phyloP scores from a whole-genome alignment of 164 flowering plant genomes.

The Aristolochia californica region DNA sequence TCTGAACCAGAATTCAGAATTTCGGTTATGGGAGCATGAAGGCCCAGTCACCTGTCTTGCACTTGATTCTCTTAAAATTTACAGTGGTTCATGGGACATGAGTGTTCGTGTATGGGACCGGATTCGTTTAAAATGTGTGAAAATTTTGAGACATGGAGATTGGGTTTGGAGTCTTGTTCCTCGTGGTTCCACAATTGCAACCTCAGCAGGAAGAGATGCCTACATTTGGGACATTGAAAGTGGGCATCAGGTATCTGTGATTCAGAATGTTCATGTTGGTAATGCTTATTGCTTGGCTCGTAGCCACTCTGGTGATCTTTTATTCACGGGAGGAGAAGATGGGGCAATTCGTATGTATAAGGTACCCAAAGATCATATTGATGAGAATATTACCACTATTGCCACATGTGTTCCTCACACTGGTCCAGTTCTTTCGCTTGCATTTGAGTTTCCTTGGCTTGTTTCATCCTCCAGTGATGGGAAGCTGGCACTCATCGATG shows the following conservation, averaged over 20 bases:
- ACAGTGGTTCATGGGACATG: slow-evolving; percentile 99
- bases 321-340: slow-evolving; percentile 94
- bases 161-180: slow-evolving; percentile 84
- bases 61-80: slow-evolving; percentile 58
- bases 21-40: slow-evolving; percentile 74
- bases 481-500: slow-evolving; percentile 65
- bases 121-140: slow-evolving; percentile 36
- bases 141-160: slow-evolving; percentile 63
- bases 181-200: slow-evolving; percentile 51
- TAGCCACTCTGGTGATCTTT: slow-evolving; percentile 59
- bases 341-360: slow-evolving; percentile 86
- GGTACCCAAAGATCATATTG: slow-evolving; percentile 15
- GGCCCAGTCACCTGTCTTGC: slow-evolving; percentile 85
- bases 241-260: slow-evolving; percentile 28
- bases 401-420: slow-evolving; percentile 80
- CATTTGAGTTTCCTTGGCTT: slow-evolving; percentile 97
- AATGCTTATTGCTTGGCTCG: slow-evolving; percentile 52
- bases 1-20: slow-evolving; percentile 29
- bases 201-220: slow-evolving; percentile 65
- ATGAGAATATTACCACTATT: slow-evolving; percentile 16
- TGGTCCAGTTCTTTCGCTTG: slow-evolving; percentile 64
- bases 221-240: slow-evolving; percentile 60
- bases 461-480: slow-evolving; percentile 90
- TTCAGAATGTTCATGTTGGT: slow-evolving; percentile 50
- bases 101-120: slow-evolving; percentile 87